phyloP scores from a whole-genome alignment of 208 protist species.

The Acanthamoeba lugdunensis region DNA sequence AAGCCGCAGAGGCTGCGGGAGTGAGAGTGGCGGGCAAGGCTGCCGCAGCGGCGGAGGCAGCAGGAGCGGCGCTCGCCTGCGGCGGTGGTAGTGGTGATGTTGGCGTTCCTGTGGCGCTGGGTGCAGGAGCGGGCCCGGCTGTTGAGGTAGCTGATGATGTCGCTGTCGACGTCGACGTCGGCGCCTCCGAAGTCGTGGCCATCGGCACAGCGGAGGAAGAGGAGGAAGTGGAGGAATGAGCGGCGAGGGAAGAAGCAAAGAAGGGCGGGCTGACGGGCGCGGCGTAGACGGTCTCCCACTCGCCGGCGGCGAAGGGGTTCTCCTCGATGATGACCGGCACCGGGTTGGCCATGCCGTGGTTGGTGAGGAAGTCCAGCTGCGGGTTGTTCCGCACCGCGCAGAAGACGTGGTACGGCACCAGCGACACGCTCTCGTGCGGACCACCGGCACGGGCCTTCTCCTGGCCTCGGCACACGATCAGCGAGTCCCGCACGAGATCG shows the following conservation, averaged over 20 bases:
- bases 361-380: constrained; percentile 29
- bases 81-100: too few species aligned
- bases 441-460: background rate
- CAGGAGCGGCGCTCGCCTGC: too few species aligned
- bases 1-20: background rate
- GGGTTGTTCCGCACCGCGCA: constrained; percentile 1
- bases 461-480: constrained; percentile 16
- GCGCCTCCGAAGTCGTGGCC: too few species aligned
- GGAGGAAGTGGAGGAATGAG: background rate
- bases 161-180: background rate
- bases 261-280: background rate
- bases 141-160: background rate
- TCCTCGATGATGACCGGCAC: constrained; percentile 26
- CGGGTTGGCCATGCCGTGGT: constrained; percentile 20
- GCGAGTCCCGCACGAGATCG: constrained; percentile 15
- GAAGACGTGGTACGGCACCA: constrained; percentile 46
- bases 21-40: too few species aligned
- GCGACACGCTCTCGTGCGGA: background rate
- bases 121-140: background rate
- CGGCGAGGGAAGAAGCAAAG: background rate
- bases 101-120: background rate
- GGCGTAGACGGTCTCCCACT: constrained; percentile 20
- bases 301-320: constrained; percentile 6
- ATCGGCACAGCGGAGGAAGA: background rate
- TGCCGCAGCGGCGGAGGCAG: too few species aligned